Base-by-base conservation (phyloP, 768 basidiomycete genomes). In the Gloeostereum incarnatum region DNA sequence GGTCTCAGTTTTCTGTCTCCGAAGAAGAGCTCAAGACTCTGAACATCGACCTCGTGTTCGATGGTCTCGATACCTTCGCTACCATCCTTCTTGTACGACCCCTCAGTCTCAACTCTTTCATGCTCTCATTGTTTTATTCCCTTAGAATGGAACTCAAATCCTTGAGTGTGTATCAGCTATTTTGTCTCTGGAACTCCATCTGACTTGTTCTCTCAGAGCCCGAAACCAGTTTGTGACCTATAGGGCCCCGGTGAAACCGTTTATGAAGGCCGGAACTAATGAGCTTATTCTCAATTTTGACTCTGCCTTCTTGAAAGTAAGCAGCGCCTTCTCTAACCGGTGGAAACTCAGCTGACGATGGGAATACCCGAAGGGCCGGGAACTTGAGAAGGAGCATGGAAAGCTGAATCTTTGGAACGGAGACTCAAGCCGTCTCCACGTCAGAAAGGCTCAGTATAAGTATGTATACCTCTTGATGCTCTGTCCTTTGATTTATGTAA, bases 381-480 rank as follows among this genome's bases (percentile, higher is more conserved):
- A 75, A 35, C 62, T 86, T 9, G 86, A 93, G 52, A 74, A 75
- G 45, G 51, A 68, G 20, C 64, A 82, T 39, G 73, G 66, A 10
- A 84, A 79, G 53, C 51, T 73, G 11, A 54, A 65, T 2, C 61
- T 84, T 5, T 92, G 88, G 92, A 97, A 96, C 49, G 93, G 94
- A 6, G 89, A 94, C 53, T 79, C 86, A 0, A 87, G 85, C 49
- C 75, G 93, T 30, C 65, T 96, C 21, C 88, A 93, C 53, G 85
- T 93, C 17, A 75, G 92, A 33, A 97, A 96, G 61, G 90, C 92
- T 1, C 87, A 91, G 52, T 96, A 92, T 65, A 84, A 88, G 76
- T 91, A 55, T 43, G 75, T 58, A 44, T 36, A 44, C n/a, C 14
- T 14, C 38, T 41, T 11, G 16, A 22, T 22, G 11, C 22, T 30